Base-by-base conservation (phyloP, 139 green algal genomes). In the Tetratostichococcus sp. region DNA sequence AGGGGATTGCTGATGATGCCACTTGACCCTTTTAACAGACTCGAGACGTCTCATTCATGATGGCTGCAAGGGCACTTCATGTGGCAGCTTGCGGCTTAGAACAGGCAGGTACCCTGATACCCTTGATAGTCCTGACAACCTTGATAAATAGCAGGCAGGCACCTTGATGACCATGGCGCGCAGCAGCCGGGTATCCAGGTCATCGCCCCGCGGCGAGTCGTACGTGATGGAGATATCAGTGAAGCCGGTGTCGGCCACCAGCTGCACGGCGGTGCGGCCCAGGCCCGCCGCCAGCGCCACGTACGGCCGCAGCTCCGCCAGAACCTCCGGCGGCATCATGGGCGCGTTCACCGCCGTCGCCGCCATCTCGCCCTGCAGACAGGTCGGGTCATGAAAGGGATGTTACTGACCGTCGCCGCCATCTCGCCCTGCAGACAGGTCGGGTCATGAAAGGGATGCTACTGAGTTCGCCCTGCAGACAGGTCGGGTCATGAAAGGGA, bases 101-200 rank as follows among this genome's bases (percentile, higher is more conserved):
- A n/a, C n/a, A n/a, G n/a, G n/a, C n/a, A n/a, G n/a, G n/a, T n/a
- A n/a, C n/a, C n/a, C n/a, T n/a, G n/a, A n/a, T n/a, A n/a, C n/a
- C n/a, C n/a, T n/a, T n/a, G n/a, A n/a, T n/a, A n/a, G n/a, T n/a
- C n/a, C n/a, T n/a, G n/a, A n/a, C n/a, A n/a, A n/a, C n/a, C n/a
- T n/a, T n/a, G n/a, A n/a, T n/a, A n/a, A n/a, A n/a, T n/a, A n/a
- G n/a, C n/a, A n/a, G n/a, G n/a, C n/a, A n/a, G n/a, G 50, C 19
- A 62, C 50, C 85, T 97, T 96, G 81, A 98, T 87, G 8, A 97
- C 90, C 84, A 93, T 98, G 74, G 94, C 94, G 32, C 94, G 86
- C 83, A 98, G 89, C 82, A 98, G 88, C 6, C 94, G 86, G 0
- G 90, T 97, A 87, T 98, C 94, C 39, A 98, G 85, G 80, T 96